Percentiles rank a stretch among this genome's conserved stretches.
phyloP scores from a whole-genome alignment of 2,329 filamentous ascomycete genomes.

The Tolypocladium amazonense region DNA sequence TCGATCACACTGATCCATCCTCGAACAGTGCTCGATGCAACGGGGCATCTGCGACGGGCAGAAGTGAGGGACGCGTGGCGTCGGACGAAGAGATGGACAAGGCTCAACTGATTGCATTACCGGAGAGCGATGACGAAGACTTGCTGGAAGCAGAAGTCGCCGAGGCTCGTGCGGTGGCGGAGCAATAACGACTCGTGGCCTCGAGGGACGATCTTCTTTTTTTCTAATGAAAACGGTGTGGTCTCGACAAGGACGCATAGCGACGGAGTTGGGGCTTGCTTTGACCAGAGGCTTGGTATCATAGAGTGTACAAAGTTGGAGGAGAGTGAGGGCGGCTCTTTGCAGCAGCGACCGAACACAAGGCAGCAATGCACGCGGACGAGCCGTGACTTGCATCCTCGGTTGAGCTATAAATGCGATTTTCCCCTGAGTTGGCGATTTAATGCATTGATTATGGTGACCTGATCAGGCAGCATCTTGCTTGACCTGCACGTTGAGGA shows the following conservation, averaged over 20 bases:
- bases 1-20: slow-evolving; percentile 2
- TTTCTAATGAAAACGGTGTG: background rate
- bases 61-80: background rate
- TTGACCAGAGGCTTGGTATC: background rate
- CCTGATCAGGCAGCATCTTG: no score
- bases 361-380: background rate
- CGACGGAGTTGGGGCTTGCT: slow-evolving; percentile 13
- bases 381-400: background rate
- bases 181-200: background rate
- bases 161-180: background rate
- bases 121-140: background rate
- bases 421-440: no score
- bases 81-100: background rate
- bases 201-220: background rate
- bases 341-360: no score
- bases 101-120: background rate
- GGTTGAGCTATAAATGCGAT: no score
- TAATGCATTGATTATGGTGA: no score
- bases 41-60: background rate
- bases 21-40: background rate
- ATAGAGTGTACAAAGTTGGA: background rate
- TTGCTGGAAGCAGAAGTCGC: background rate
- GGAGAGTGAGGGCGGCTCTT: background rate
- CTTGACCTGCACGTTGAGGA: background rate
- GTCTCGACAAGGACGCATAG: slow-evolving; percentile 11